Percentiles rank a stretch among this genome's conserved stretches.
These are phyloP conservation scores for Xylariaceae sp. DNA, from an alignment of 2,329 filamentous ascomycete genomes.

Conservation along the genomic window DNA sequence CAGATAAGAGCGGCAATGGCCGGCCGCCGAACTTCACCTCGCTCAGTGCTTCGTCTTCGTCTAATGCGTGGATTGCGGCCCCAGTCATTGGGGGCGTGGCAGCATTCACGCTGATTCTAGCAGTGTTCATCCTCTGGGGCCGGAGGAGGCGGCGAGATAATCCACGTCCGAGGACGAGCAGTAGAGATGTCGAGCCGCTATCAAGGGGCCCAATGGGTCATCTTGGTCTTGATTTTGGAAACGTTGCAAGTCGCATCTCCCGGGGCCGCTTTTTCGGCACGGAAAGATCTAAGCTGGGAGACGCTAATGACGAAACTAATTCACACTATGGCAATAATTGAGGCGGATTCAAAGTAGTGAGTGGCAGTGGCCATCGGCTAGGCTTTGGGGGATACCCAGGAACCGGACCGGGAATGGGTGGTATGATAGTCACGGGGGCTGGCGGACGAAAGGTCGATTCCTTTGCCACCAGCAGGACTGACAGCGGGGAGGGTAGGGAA, in stretches of 20 bases:
- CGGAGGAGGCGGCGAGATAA: constrained; percentile 20
- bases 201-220: background rate
- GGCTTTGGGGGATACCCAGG: constrained; percentile 7
- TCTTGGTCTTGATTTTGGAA: constrained; percentile 1
- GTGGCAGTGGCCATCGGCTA: constrained; percentile 13
- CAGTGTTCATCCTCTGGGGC: constrained; percentile 30
- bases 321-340: constrained; percentile 4
- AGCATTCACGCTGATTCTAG: constrained; percentile 29
- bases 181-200: background rate
- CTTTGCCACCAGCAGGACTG: background rate
- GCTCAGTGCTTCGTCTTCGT: constrained; percentile 6
- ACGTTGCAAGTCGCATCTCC: constrained; percentile 1
- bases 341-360: constrained; percentile 13
- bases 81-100: constrained; percentile 33
- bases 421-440: constrained; percentile 20
- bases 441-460: constrained; percentile 6
- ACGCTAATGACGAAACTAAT: constrained; percentile 6
- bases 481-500: too few relatives aligned
- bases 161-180: background rate
- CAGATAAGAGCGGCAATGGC: background rate
- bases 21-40: background rate
- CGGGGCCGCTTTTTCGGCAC: constrained; percentile 6
- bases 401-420: constrained; percentile 19
- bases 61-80: constrained; percentile 32
- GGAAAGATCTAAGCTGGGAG: constrained; percentile 1